Percentiles rank a stretch among this genome's conserved stretches.
Conservation (phyloP, 495 filamentous ascomycete genomes). For the Neurospora sp. region DNA sequence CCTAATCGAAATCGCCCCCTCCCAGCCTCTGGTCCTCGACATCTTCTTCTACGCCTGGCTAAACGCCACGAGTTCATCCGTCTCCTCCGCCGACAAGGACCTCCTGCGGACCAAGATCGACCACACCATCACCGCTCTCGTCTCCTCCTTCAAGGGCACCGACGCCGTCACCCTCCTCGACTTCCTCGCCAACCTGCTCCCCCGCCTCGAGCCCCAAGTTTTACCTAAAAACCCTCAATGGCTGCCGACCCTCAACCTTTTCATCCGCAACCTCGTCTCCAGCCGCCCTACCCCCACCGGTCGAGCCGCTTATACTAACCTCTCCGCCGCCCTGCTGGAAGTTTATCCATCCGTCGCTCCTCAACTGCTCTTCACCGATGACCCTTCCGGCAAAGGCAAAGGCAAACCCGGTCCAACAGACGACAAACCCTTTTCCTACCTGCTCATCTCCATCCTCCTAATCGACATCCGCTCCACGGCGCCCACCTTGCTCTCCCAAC, state of each 20-base stretch:
- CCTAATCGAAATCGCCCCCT: conserved; percentile 42
- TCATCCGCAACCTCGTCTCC: conserved; percentile 33
- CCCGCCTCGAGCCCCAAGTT: conserved; percentile 26
- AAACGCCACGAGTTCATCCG: conserved; percentile 16
- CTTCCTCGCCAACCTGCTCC: conserved; percentile 35
- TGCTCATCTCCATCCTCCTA: conserved; percentile 49
- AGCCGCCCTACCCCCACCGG: conserved; percentile 37
- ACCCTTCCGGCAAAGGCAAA: neutral
- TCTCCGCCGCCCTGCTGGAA: conserved; percentile 43
- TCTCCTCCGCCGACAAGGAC: conserved; percentile 7
- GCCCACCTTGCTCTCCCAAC: conserved; percentile 45
- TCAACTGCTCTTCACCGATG: conserved; percentile 36
- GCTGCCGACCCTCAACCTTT: conserved; percentile 28
- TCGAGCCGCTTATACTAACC: conserved; percentile 39
- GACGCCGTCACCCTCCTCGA: conserved; percentile 40
- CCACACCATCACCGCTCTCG: conserved; percentile 29
- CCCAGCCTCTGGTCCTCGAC: conserved; percentile 39
- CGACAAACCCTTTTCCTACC: conserved; percentile 45
- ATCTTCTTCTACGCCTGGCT: conserved; percentile 44
- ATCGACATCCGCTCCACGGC: conserved; percentile 54
- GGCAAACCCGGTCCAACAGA: conserved; percentile 2
- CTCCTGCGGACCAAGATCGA: conserved; percentile 32
- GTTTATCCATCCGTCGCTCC: conserved; percentile 33
- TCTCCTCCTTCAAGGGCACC: conserved; percentile 39
- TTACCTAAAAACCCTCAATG: conserved; percentile 30